Evolutionary conservation across 352 stramenopile genomes (phyloP), one percentile per base, ranked within the genome.

Genomic region (Thraustotheca clavata): DNA sequence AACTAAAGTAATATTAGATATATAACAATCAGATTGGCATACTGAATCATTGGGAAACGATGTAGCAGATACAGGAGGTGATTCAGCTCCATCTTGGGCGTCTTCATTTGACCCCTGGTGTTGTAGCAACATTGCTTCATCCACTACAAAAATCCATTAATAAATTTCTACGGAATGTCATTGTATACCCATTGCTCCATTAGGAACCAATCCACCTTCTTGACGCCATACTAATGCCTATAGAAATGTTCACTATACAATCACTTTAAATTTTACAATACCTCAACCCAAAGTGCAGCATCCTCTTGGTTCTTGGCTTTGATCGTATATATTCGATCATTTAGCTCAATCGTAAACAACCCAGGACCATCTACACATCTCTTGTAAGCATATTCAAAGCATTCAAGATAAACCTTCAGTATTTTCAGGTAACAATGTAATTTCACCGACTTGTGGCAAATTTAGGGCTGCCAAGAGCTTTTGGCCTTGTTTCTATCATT

Each of bases 381-480:
- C 36, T 39, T 9, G 22, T 12, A 62, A 3, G 36, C 35, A 26
- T 61, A 33, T 60, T n/a, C n/a, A n/a, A n/a, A n/a, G n/a, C n/a
- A n/a, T n/a, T n/a, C n/a, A n/a, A n/a, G n/a, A n/a, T n/a, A n/a
- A n/a, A n/a, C n/a, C n/a, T 52, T 60, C 50, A 34, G 86, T 75
- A 63, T 91, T 77, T 69, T 91, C 85, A 39, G 75, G 69, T 2
- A 94, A 73, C 35, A 91, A 67, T 54, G 74, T 76, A 57, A 94
- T 94, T 20, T 75, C 75, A 40, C 89, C 88, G n/a, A 97, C 91
- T 67, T 97, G 91, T 31, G 90, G 90, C 67, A 97, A 67, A 71
- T 96, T 96, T 34, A 97, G 71, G 33, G 91, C 91, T 22, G 91
- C 91, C 27, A 97, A 73, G 33, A 98, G 79, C 77, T 99, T 99